A percentile compares a stretch with the other conserved stretches of the same genome.
phyloP scores from a whole-genome alignment of 768 basidiomycete species.

The Hygrocybe coccinea region DNA sequence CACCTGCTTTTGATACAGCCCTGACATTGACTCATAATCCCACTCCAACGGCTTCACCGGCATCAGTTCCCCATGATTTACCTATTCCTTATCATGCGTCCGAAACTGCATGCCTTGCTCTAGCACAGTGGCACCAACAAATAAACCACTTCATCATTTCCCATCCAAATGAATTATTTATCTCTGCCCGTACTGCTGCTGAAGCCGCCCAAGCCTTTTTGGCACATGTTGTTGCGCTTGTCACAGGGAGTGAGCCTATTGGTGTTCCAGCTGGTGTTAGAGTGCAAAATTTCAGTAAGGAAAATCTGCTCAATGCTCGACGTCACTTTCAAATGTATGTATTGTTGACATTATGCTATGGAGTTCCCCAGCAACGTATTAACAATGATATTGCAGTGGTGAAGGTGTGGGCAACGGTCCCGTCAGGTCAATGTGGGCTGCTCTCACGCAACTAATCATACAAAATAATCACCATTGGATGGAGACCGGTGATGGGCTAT shows the following conservation, averaged over 20 bases:
- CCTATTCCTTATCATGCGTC: not conserved
- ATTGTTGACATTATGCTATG: not conserved
- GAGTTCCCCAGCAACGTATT: not conserved
- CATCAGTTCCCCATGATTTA: not conserved
- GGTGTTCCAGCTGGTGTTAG: not conserved
- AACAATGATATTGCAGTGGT: not conserved
- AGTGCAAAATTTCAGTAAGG: not conserved
- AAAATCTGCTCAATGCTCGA: not conserved
- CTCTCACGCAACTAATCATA: not conserved
- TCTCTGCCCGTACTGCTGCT: not conserved
- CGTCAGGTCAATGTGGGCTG: conserved; percentile 2
- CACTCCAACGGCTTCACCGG: too few species aligned
- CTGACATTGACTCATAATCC: too few species aligned
- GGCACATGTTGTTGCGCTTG: not conserved
- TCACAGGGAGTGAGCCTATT: not conserved
- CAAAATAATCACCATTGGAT: not conserved
- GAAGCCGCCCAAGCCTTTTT: not conserved
- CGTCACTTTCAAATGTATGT: not conserved
- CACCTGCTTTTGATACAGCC: too few species aligned
- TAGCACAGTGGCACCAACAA: not conserved
- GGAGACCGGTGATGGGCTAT: conserved; percentile 3
- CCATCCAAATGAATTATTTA: not conserved
- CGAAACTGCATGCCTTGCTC: not conserved
- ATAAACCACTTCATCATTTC: not conserved
- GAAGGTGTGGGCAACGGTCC: conserved; percentile 5